Evolutionary conservation across 108 stramenopile species (phyloP).

Genomic region (Cylindrotheca fusiformis): DNA sequence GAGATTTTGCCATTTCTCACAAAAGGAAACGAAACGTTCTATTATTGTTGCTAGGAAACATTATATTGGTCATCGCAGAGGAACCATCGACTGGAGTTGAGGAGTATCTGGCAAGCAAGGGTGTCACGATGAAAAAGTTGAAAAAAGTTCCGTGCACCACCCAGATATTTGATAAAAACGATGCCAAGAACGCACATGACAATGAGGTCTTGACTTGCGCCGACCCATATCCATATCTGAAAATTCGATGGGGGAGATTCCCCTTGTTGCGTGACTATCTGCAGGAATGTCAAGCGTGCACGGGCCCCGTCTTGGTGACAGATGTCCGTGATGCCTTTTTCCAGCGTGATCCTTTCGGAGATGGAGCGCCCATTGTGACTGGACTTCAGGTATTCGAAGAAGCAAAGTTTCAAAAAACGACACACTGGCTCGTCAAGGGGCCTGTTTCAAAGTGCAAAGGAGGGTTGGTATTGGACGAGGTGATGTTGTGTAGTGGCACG

Average conservation of each 20-base stretch:
- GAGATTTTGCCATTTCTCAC: too few relatives aligned
- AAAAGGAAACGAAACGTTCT: too few relatives aligned
- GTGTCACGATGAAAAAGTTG: slow-evolving; percentile 45
- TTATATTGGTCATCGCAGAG: slow-evolving; percentile 56
- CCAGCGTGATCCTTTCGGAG: slow-evolving; percentile 72
- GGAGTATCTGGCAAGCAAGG: slow-evolving; percentile 42
- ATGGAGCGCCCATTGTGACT: slow-evolving; percentile 41
- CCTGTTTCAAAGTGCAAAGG: slow-evolving; percentile 46
- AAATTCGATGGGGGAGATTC: slow-evolving; percentile 67
- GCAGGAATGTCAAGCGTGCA: slow-evolving; percentile 56
- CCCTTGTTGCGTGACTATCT: slow-evolving; percentile 60
- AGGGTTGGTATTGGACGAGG: slow-evolving; percentile 21
- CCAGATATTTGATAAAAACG: neutral
- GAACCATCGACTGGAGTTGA: slow-evolving; percentile 17
- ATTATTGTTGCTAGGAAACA: slow-evolving; percentile 63
- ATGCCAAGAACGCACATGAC: slow-evolving; percentile 2
- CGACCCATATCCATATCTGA: slow-evolving; percentile 42
- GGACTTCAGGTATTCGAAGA: slow-evolving; percentile 65
- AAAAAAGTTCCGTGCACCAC: slow-evolving; percentile 20
- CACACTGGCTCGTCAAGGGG: slow-evolving; percentile 57
- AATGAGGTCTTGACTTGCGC: slow-evolving; percentile 30
- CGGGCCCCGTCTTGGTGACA: slow-evolving; percentile 67
- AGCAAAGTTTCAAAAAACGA: slow-evolving; percentile 48
- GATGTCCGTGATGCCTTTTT: slow-evolving; percentile 71
- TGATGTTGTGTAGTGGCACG: slow-evolving; percentile 72